A percentile compares a stretch with the other conserved stretches of the same genome.
These are phyloP conservation scores for Hyphopichia burtonii DNA, from an alignment of 1,139 yeast genomes.

Conservation along the genomic window DNA sequence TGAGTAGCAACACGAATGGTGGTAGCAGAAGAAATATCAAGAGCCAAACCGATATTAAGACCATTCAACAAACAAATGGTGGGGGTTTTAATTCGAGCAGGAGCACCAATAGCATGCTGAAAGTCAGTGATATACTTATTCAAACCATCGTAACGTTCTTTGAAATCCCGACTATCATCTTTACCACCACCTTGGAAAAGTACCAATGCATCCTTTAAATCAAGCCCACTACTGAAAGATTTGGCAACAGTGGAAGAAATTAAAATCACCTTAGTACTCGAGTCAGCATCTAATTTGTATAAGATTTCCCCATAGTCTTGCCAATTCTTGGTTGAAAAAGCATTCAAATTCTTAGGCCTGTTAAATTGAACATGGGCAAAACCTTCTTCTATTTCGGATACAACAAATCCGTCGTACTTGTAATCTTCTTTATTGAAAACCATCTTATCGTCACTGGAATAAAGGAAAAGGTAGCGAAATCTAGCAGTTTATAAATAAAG, in stretches of 20 bases:
- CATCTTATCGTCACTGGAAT: slow-evolving; percentile 13
- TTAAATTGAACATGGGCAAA: slow-evolving; percentile 62
- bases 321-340: slow-evolving; percentile 57
- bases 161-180: slow-evolving; percentile 1
- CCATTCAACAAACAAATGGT: slow-evolving; percentile 51
- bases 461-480: too few species aligned
- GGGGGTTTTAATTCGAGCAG: slow-evolving; percentile 48
- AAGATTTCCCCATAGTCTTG: slow-evolving; percentile 54
- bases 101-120: slow-evolving; percentile 53
- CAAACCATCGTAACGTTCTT: slow-evolving; percentile 23
- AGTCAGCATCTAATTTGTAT: slow-evolving; percentile 43
- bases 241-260: slow-evolving; percentile 57
- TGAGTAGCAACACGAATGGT: slow-evolving; percentile 58
- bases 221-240: slow-evolving; percentile 68
- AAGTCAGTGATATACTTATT: slow-evolving; percentile 51
- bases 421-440: slow-evolving; percentile 26
- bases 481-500: too few species aligned
- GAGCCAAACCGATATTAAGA: slow-evolving; percentile 57
- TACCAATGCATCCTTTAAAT: slow-evolving; percentile 43
- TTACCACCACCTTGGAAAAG: not conserved
- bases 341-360: slow-evolving; percentile 62
- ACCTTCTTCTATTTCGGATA: slow-evolving; percentile 43
- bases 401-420: slow-evolving; percentile 37
- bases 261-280: slow-evolving; percentile 49
- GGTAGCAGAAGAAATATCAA: slow-evolving; percentile 62